These are phyloP conservation scores for Aureobasidium subglaciale DNA, from an alignment of 2,329 filamentous ascomycete species.

Conservation along the genomic window DNA sequence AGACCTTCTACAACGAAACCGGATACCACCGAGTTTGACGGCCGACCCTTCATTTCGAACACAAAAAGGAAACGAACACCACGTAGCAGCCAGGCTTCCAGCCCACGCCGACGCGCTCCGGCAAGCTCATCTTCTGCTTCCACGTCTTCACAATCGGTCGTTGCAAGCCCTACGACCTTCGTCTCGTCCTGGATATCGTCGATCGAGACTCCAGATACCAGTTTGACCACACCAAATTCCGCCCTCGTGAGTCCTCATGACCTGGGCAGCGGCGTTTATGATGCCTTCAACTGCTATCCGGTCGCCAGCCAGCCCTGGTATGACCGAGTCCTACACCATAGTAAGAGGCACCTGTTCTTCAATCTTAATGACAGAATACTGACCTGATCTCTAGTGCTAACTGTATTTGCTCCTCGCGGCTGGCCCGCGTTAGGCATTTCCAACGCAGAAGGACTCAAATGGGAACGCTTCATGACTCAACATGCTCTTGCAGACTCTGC, in stretches of 20 bases:
- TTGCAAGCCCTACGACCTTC: background rate
- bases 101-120: background rate
- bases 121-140: background rate
- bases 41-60: background rate
- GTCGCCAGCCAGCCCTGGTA: constrained; percentile 27
- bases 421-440: constrained; percentile 29
- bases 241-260: constrained; percentile 13
- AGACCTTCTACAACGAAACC: background rate
- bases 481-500: constrained; percentile 27
- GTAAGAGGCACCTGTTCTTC: constrained; percentile 15
- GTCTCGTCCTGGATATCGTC: constrained; percentile 2
- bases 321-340: constrained; percentile 26
- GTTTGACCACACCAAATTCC: background rate
- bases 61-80: background rate
- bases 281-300: constrained; percentile 28
- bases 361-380: background rate
- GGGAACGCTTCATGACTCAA: constrained; percentile 34
- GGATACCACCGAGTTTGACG: background rate
- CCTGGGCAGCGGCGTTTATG: constrained; percentile 17
- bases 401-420: constrained; percentile 28
- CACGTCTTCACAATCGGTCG: background rate
- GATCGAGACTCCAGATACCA: background rate
- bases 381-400: constrained; percentile 21
- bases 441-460: constrained; percentile 30
- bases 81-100: background rate